phyloP scores from a whole-genome alignment of 805 yeast species.

The Suhomyces kilbournensis region DNA sequence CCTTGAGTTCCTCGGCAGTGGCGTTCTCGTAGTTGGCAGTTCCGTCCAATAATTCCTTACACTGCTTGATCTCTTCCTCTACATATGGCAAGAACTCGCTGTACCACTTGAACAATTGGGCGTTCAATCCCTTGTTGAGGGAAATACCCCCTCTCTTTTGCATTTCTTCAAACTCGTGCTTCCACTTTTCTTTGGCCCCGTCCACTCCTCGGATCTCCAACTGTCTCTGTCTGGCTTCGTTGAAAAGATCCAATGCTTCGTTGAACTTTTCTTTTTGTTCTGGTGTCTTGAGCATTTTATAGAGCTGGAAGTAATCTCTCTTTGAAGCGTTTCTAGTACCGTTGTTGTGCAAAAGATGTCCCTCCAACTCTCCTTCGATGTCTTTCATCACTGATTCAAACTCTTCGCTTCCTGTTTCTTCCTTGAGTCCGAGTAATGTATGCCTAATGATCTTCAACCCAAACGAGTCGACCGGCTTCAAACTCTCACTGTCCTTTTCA shows the following conservation, averaged over 20 bases:
- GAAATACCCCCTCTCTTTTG: slow-evolving; percentile 55
- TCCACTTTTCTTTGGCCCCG: slow-evolving; percentile 89
- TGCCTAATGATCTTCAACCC: slow-evolving; percentile 80
- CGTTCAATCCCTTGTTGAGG: slow-evolving; percentile 61
- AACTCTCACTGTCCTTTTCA: slow-evolving; percentile 51
- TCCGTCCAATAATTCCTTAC: slow-evolving; percentile 44
- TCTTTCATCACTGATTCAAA: slow-evolving; percentile 26
- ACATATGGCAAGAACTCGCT: slow-evolving; percentile 68
- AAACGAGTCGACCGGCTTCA: slow-evolving; percentile 68
- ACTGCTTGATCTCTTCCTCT: slow-evolving; percentile 58
- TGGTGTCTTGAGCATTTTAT: slow-evolving; percentile 45
- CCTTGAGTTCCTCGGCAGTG: slow-evolving; percentile 19
- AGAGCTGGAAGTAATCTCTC: slow-evolving; percentile 67
- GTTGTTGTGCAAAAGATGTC: slow-evolving; percentile 22
- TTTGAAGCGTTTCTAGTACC: slow-evolving; percentile 29
- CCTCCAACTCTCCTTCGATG: slow-evolving; percentile 24
- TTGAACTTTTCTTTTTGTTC: slow-evolving; percentile 54
- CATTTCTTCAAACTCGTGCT: slow-evolving; percentile 69
- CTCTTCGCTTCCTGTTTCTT: slow-evolving; percentile 18
- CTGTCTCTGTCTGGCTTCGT: slow-evolving; percentile 70
- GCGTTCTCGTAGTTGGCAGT: slow-evolving; percentile 16
- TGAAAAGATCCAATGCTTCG: slow-evolving; percentile 61
- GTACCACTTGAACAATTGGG: slow-evolving; percentile 83
- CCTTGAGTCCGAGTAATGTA: slow-evolving; percentile 50
- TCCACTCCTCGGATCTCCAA: slow-evolving; percentile 78